Base-by-base conservation (phyloP, 306 rosid species). In the Medicago lupulina region DNA sequence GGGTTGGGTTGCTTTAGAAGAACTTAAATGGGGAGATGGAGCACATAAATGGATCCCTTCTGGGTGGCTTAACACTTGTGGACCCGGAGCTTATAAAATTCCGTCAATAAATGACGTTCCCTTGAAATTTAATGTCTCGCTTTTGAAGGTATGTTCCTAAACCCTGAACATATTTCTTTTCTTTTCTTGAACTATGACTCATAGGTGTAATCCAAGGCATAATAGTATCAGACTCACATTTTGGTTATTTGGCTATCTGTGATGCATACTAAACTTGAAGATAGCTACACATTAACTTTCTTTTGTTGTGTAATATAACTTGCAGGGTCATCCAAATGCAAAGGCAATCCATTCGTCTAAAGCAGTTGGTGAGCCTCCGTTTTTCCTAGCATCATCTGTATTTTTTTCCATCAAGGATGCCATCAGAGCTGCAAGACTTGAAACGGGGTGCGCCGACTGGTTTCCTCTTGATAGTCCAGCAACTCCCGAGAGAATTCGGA, bases 291-390 rank as follows among this genome's bases (percentile, higher is more conserved):
- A 36, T 8, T 64, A 16, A 58, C 74, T 54, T 58, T 57, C 44
- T 46, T 34, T 66, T 63, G 77, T 44, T 79, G 38, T 54, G 23
- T 76, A 36, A 21, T 14, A 75, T 68, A 70, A 83, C 70, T 64
- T 54, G 63, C 67, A 92, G 98, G 97, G 98, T 43, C 96, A 95
- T 87, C 96, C 97, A 51, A 95, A 95, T 74, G 93, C 87, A 46
- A 90, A 90, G 86, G 96, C 97, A 75, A 80, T 95, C 75, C 97
- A 92, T 84, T 95, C 97, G 54, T 95, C 97, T 9, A 95, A 95
- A 89, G 98, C 96, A 8, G 98, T 92, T 76, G 97, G 98, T 6
- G 97, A 95, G 88, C 97, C 98, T 44, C 98, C 98, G 19, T 95
- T 95, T 89, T 95, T 95, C 83, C 82, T 95, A 74, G 96, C 98